Evolutionary conservation across 257 asterid genomes (phyloP), one percentile per base, ranked within the genome.

Genomic region (Prunella vulgaris): DNA sequence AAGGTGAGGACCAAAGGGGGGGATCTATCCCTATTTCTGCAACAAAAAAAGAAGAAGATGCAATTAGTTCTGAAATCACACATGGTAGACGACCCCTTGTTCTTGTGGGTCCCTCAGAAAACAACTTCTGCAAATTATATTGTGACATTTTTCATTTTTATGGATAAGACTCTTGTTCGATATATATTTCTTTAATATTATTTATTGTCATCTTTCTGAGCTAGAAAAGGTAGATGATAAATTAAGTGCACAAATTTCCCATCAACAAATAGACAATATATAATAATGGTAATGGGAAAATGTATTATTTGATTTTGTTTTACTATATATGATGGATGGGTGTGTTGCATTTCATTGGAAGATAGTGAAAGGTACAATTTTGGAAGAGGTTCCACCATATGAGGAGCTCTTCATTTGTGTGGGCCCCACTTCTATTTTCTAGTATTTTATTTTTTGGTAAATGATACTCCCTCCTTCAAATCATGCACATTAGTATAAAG

Each of bases 21-120:
- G 13, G 9, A 32, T 17, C 15, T 58, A 71, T 63, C 75, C 44
- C 72, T 24, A 69, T 35, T 46, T 48, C 2, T 74, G 64, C 46
- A 44, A 37, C 46, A 44, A 37, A 20, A 14, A 18, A 60, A 61
- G 24, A 42, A 42, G 38, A 71, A 77, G 59, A 60, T 62, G 68
- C 25, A 60, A n/a, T n/a, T n/a, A 28, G 24, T 69, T 28, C 56
- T 44, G 58, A 42, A 60, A 15, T 37, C 62, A 59, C 83, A 79
- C 80, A 37, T 79, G 80, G 76, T 75, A 79, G 83, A 75, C 78
- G 83, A 75, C 78, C 83, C 80, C 17, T 21, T 27, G 60, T 64
- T 27, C 9, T 75, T 52, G 60, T 66, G 35, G 74, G 60, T 69
- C 53, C 18, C 60, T 57, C 1, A 33, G 73, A 64, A 57, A 66